phyloP scores from a whole-genome alignment of 352 stramenopile genomes.

The Phytopythium sindhum region DNA sequence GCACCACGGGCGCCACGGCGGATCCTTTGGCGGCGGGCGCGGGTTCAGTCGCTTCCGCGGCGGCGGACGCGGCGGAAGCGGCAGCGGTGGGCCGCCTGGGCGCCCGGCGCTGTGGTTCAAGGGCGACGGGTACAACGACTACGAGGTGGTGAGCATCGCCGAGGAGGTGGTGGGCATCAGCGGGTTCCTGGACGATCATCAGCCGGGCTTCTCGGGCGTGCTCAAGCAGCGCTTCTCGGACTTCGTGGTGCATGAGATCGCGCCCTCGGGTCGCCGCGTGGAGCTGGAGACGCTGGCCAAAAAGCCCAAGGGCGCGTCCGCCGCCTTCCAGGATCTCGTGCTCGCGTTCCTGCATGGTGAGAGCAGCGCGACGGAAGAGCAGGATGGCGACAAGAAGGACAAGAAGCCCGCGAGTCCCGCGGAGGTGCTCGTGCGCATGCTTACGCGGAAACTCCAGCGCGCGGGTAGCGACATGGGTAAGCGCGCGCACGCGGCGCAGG shows the following conservation, averaged over 20 bases:
- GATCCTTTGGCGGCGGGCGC: constrained; percentile 13
- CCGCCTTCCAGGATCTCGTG: constrained; percentile 37
- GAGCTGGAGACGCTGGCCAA: constrained; percentile 29
- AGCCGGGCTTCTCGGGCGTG: constrained; percentile 56
- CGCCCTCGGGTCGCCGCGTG: constrained; percentile 21
- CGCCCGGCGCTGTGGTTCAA: constrained; percentile 43
- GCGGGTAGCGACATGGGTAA: constrained; percentile 12
- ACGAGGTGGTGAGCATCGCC: constrained; percentile 53
- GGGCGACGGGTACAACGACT: constrained; percentile 62
- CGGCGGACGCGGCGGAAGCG: constrained; percentile 9
- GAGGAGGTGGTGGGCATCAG: constrained; percentile 62
- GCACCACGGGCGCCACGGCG: constrained; percentile 17
- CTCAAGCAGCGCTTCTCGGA: constrained; percentile 85
- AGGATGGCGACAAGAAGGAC: constrained; percentile 2
- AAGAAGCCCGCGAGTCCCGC: neutral
- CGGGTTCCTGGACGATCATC: constrained; percentile 33
- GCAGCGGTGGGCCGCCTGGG: constrained; percentile 1
- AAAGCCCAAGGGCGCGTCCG: constrained; percentile 30
- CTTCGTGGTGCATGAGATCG: constrained; percentile 82
- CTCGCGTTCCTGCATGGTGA: constrained; percentile 18
- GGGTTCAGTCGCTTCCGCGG: constrained; percentile 15
- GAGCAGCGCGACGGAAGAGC: constrained; percentile 4
- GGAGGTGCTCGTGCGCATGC: constrained; percentile 13
- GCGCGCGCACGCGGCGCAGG: constrained; percentile 28
- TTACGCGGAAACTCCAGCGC: constrained; percentile 27